Evolutionary conservation across 805 yeast genomes (phyloP).

Genomic region (Helenozyma baotianmanensis): DNA sequence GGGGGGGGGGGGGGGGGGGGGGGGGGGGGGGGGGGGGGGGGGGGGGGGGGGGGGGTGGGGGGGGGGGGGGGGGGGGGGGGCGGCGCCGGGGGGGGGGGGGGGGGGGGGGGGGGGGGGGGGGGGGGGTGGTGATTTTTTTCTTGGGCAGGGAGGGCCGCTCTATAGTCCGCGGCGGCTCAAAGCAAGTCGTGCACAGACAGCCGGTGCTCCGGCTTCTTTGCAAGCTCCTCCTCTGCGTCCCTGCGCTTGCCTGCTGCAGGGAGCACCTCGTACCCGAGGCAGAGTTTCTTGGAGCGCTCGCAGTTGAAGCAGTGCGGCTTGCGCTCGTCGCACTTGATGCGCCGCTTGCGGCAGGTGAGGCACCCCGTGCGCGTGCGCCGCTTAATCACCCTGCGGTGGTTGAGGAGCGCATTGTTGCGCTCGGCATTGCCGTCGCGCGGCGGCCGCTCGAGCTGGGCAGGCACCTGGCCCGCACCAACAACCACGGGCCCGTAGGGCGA

Average conservation of each 20-base stretch:
- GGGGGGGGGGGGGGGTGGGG: too few relatives aligned
- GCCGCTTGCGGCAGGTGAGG: constrained; percentile 63
- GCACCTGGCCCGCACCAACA: constrained; percentile 1
- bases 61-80: too few relatives aligned
- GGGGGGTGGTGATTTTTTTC: too few relatives aligned
- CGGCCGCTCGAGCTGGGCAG: neutral
- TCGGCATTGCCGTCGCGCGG: constrained; percentile 4
- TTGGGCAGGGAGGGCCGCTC: too few relatives aligned
- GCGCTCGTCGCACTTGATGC: constrained; percentile 73
- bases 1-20: too few relatives aligned
- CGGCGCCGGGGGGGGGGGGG: too few relatives aligned
- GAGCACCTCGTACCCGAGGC: constrained; percentile 56
- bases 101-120: too few relatives aligned
- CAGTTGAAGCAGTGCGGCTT: constrained; percentile 69
- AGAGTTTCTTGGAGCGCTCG: constrained; percentile 56
- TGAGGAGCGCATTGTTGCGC: constrained; percentile 27
- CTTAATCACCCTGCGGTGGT: constrained; percentile 44
- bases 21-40: too few relatives aligned
- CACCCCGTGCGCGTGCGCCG: constrained; percentile 73
- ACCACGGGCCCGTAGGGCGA: neutral
- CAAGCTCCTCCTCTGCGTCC: constrained; percentile 1
- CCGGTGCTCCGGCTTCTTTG: constrained; percentile 1
- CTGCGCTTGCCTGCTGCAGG: constrained; percentile 1
- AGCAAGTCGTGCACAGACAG: constrained; percentile 10
- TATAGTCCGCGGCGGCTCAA: neutral